Evolutionary conservation across 2,329 filamentous ascomycete species (phyloP).

Genomic region (Fusarium mangiferae): DNA sequence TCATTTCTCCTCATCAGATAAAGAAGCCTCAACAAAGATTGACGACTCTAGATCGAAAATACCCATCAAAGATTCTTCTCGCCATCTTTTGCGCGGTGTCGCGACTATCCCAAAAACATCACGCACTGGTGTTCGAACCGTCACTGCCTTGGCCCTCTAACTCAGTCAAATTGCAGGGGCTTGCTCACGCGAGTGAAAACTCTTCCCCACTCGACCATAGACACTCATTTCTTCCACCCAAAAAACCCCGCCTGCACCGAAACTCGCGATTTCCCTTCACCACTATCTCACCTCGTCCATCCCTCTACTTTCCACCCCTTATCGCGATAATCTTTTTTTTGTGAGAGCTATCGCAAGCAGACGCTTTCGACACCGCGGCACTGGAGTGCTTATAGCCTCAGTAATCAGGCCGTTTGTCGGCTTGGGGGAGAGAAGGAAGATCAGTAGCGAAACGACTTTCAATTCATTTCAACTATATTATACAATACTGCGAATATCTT

Average conservation of each 20-base stretch:
- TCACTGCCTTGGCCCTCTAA: conserved; percentile 36
- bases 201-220: conserved; percentile 49
- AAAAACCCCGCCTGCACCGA: conserved; percentile 38
- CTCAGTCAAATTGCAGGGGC: conserved; percentile 23
- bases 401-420: conserved; percentile 24
- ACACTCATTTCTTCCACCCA: conserved; percentile 13
- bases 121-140: conserved; percentile 41
- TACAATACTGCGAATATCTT: background rate
- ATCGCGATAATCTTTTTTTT: conserved; percentile 32
- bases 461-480: background rate
- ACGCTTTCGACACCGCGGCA: background rate
- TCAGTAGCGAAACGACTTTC: background rate
- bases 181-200: conserved; percentile 19
- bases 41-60: background rate
- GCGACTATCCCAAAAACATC: conserved; percentile 20
- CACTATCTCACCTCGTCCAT: conserved; percentile 34
- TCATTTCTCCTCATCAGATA: background rate
- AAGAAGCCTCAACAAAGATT: background rate
- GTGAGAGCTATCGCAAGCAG: background rate
- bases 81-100: rapidly evolving
- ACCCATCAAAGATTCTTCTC: background rate
- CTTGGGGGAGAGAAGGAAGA: conserved; percentile 17
- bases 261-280: conserved; percentile 39
- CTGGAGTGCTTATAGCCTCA: background rate
- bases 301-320: background rate